phyloP scores from a whole-genome alignment of 1,139 yeast genomes.

The Martiniozyma asiatica region DNA sequence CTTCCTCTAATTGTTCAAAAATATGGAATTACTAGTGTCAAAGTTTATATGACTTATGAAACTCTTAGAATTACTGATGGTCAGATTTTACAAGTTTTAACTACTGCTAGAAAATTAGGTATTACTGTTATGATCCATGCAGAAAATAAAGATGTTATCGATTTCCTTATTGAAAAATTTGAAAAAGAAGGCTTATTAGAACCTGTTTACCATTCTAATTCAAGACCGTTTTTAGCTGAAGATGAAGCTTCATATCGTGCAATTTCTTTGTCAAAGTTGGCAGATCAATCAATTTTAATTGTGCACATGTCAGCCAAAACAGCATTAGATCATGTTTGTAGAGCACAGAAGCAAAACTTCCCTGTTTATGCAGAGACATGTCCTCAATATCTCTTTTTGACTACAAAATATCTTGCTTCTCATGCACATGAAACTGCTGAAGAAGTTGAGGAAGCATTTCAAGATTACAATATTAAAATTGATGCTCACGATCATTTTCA shows the following conservation, averaged over 20 bases:
- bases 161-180: conserved; percentile 29
- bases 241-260: conserved; percentile 38
- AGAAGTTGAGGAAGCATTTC: conserved; percentile 32
- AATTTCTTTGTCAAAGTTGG: too few species aligned
- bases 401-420: too few species aligned
- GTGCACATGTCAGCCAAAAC: too few species aligned
- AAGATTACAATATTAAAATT: conserved; percentile 24
- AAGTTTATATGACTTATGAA: conserved; percentile 36
- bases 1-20: conserved; percentile 19
- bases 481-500: conserved; percentile 25
- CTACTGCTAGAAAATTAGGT: conserved; percentile 28
- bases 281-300: too few species aligned
- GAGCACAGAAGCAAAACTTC: too few species aligned
- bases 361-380: too few species aligned
- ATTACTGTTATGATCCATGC: conserved; percentile 40
- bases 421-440: too few species aligned
- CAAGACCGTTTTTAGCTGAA: conserved; percentile 34
- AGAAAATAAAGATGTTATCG: conserved; percentile 34
- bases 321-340: too few species aligned
- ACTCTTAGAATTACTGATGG: conserved; percentile 29
- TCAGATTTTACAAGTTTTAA: conserved; percentile 27
- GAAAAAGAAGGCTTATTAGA: conserved; percentile 25
- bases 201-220: conserved; percentile 33
- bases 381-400: too few species aligned
- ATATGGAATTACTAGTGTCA: conserved; percentile 33